A percentile compares a stretch with the other conserved stretches of the same genome.
phyloP scores from a whole-genome alignment of 768 basidiomycete genomes.

The Daedaleopsis nitida region DNA sequence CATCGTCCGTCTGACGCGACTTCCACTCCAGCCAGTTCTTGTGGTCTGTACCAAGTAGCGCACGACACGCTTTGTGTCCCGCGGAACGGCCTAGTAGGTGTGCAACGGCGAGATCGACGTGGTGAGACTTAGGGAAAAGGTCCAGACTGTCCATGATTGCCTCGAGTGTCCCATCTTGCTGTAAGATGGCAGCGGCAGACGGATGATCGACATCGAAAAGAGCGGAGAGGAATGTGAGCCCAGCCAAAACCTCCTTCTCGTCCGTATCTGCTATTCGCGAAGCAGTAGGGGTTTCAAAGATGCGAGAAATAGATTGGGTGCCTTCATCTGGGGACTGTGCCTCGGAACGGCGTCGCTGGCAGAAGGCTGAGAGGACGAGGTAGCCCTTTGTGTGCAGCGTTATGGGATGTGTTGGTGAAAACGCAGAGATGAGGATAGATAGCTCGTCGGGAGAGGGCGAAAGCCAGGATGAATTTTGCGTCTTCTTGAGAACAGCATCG shows the following conservation, averaged over 20 bases:
- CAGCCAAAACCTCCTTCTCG: conserved; percentile 53
- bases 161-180: conserved; percentile 62
- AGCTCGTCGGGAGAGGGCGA: conserved; percentile 58
- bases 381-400: conserved; percentile 65
- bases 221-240: conserved; percentile 70
- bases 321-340: conserved; percentile 38
- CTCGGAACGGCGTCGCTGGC: conserved; percentile 52
- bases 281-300: conserved; percentile 53
- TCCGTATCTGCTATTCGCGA: conserved; percentile 56
- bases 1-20: conserved; percentile 48
- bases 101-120: conserved; percentile 61
- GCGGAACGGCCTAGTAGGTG: conserved; percentile 76
- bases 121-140: conserved; percentile 49
- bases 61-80: conserved; percentile 72
- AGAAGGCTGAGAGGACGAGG: conserved; percentile 66
- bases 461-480: conserved; percentile 32
- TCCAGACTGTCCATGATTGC: conserved; percentile 73
- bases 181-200: conserved; percentile 65
- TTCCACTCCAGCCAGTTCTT: conserved; percentile 69
- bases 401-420: conserved; percentile 46
- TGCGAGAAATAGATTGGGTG: conserved; percentile 49
- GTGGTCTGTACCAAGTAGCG: conserved; percentile 56
- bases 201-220: conserved; percentile 83
- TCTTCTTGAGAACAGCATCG: conserved; percentile 35
- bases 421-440: conserved; percentile 53